These are phyloP conservation scores for Miamiensis avidus DNA, from an alignment of 169 alveolate genomes.

Conservation along the genomic window DNA sequence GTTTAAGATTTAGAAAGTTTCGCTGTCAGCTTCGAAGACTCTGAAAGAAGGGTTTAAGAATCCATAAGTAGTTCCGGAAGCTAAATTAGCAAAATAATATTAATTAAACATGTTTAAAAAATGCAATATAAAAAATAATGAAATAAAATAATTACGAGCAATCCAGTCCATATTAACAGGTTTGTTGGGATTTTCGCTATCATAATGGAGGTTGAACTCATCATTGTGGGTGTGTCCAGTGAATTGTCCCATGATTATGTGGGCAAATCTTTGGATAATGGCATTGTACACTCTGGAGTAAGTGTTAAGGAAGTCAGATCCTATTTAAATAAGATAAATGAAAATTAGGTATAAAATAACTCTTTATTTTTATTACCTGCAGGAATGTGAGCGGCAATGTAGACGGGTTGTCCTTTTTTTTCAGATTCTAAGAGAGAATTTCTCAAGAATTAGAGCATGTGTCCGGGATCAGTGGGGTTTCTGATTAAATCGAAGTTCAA, in stretches of 20 bases:
- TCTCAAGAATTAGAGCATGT: constrained; percentile 53
- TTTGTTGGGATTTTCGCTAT: constrained; percentile 19
- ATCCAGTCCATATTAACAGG: constrained; percentile 29
- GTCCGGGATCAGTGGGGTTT: constrained; percentile 59
- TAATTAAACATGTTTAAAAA: too few species aligned
- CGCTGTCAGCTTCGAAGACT: constrained; percentile 51
- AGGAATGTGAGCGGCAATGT: constrained; percentile 20
- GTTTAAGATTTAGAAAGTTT: constrained; percentile 44
- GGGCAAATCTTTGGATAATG: constrained; percentile 53
- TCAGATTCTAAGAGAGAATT: constrained; percentile 46
- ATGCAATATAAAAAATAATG: too few species aligned
- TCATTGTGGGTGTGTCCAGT: constrained; percentile 63
- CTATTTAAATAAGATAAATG: too few species aligned
- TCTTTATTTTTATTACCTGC: constrained; percentile 7
- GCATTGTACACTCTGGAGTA: constrained; percentile 50
- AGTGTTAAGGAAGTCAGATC: constrained; percentile 20
- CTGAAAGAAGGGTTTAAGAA: constrained; percentile 52
- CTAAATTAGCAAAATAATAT: background rate
- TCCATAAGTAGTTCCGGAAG: constrained; percentile 50
- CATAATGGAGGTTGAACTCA: constrained; percentile 10
- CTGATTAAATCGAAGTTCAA: constrained; percentile 41
- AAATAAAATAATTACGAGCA: constrained; percentile 21
- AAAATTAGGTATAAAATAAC: too few species aligned
- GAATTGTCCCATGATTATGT: constrained; percentile 40
- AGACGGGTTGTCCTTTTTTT: constrained; percentile 25